phyloP scores from a whole-genome alignment of 257 asterid genomes.

The Solanum etuberosum region DNA sequence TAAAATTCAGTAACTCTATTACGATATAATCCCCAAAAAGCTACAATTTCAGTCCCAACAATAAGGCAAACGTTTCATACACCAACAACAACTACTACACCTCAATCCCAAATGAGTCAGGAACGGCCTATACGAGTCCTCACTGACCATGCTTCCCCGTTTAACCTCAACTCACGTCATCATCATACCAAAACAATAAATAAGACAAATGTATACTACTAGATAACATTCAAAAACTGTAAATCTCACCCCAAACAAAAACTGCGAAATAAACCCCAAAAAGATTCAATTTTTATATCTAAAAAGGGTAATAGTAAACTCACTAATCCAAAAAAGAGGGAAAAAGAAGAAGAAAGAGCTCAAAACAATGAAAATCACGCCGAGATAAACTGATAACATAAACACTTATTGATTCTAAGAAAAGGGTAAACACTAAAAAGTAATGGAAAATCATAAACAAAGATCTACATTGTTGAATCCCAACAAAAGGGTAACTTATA shows the following conservation, averaged over 20 bases:
- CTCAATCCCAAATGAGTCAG: neutral
- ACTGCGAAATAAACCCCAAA: neutral
- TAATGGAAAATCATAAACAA: neutral
- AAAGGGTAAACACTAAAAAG: neutral
- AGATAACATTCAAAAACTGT: neutral
- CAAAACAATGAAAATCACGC: neutral
- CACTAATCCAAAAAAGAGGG: neutral
- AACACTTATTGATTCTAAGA: neutral
- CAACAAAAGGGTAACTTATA: neutral
- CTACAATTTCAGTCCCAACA: neutral
- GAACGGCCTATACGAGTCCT: neutral
- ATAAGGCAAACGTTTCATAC: neutral
- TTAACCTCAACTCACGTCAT: neutral
- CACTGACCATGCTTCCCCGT: neutral
- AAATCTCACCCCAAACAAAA: neutral
- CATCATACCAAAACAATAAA: neutral
- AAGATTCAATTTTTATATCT: neutral
- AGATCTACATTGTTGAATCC: neutral
- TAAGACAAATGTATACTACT: neutral
- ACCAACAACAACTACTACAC: neutral
- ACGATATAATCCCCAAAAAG: neutral
- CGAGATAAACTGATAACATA: neutral
- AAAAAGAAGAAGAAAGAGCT: neutral
- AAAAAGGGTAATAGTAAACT: neutral
- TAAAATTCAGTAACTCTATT: neutral